A percentile compares a stretch with the other conserved stretches of the same genome.
These are phyloP conservation scores for Golubevia sp. DNA, from an alignment of 1,284 basidiomycete species.

Conservation along the genomic window DNA sequence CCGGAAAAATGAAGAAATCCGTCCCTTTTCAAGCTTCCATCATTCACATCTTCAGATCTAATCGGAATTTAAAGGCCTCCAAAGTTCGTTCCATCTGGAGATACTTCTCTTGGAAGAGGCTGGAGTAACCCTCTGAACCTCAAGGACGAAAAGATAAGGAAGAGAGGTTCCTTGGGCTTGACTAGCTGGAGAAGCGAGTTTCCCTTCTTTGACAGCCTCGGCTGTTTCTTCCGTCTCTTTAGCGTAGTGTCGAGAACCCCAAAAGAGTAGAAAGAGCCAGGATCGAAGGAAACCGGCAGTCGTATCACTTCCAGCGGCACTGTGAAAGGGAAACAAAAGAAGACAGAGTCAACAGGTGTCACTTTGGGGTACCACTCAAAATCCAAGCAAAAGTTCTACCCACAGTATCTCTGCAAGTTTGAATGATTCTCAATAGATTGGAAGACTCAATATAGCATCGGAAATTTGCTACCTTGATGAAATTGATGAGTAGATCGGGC, in stretches of 20 bases:
- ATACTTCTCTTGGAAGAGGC: constrained; percentile 31
- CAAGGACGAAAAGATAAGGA: constrained; percentile 38
- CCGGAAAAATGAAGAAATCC: constrained; percentile 37
- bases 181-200: constrained; percentile 28
- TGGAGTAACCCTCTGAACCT: constrained; percentile 31
- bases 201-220: constrained; percentile 32
- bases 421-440: no score
- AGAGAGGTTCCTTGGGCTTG: constrained; percentile 39
- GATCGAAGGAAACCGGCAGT: constrained; percentile 36
- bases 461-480: constrained; percentile 31
- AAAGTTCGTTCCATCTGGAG: constrained; percentile 20
- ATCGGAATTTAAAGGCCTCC: constrained; percentile 26
- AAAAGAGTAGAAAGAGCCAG: constrained; percentile 41
- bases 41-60: constrained; percentile 26
- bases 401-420: background rate
- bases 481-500: constrained; percentile 37
- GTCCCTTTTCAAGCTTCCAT: constrained; percentile 25
- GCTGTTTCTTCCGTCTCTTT: constrained; percentile 41
- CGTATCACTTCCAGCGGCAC: constrained; percentile 35
- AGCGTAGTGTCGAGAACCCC: constrained; percentile 25
- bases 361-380: background rate
- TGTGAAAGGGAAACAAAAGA: background rate
- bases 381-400: background rate
- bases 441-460: no score
- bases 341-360: background rate